These are phyloP conservation scores for Schizophyllum commune DNA, from an alignment of 1,284 basidiomycete species.

Conservation along the genomic window DNA sequence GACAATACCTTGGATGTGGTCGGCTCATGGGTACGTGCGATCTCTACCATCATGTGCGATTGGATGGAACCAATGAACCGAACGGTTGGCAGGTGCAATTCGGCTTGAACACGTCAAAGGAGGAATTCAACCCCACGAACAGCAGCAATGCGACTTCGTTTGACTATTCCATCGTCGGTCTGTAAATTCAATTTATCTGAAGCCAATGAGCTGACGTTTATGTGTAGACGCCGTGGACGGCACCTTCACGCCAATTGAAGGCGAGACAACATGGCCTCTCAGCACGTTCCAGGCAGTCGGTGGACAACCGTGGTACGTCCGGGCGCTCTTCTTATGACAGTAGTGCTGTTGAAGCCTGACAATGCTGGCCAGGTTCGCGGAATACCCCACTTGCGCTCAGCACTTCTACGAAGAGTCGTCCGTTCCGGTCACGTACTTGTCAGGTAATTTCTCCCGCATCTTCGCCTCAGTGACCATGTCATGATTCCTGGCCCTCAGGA, in stretches of 20 bases:
- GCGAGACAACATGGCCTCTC: neutral
- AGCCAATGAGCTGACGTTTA: neutral
- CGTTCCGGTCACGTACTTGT: neutral
- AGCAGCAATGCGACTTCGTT: constrained; percentile 2
- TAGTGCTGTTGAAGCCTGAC: too few species aligned
- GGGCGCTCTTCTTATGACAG: too few species aligned
- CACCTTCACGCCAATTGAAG: constrained; percentile 1
- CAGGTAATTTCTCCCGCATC: neutral
- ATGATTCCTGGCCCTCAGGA: neutral
- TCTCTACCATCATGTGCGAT: neutral
- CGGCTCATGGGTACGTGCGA: neutral
- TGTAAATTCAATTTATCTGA: neutral
- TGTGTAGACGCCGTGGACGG: neutral
- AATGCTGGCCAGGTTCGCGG: constrained; percentile 1
- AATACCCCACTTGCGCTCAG: constrained; percentile 3
- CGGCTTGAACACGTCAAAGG: constrained; percentile 1
- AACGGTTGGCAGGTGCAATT: neutral
- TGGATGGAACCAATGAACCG: too few species aligned
- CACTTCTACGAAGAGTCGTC: constrained; percentile 4
- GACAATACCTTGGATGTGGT: constrained; percentile 2
- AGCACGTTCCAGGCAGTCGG: constrained; percentile 1
- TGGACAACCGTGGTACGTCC: constrained; percentile 1
- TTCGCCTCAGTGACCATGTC: too few species aligned
- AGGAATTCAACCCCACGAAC: neutral
- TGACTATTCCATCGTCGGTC: constrained; percentile 1